Evolutionary conservation across 495 filamentous ascomycete species (phyloP).

Genomic region (Aspergillus taichungensis): DNA sequence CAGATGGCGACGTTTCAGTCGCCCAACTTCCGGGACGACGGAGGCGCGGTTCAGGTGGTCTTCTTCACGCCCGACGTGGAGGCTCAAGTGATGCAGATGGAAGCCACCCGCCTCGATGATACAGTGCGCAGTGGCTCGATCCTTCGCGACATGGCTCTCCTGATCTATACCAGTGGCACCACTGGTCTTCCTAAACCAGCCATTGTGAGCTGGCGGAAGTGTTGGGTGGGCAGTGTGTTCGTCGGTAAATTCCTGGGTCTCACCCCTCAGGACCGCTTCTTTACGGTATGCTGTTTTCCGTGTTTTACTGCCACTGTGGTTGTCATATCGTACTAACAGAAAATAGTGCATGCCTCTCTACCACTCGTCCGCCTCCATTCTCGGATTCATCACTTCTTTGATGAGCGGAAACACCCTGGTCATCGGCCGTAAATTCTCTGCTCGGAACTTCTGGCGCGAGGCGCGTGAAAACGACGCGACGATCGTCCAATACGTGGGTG

Average conservation of each 20-base stretch:
- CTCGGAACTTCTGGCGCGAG: slow-evolving; percentile 73
- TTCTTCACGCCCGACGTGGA: slow-evolving; percentile 57
- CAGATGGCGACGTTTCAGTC: slow-evolving; percentile 37
- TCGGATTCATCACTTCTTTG: slow-evolving; percentile 57
- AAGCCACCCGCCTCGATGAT: slow-evolving; percentile 56
- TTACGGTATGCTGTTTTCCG: slow-evolving; percentile 51
- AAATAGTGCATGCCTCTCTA: slow-evolving; percentile 85
- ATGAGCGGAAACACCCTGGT: slow-evolving; percentile 55
- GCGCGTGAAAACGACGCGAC: slow-evolving; percentile 65
- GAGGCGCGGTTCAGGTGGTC: slow-evolving; percentile 49
- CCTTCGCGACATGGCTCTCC: slow-evolving; percentile 52
- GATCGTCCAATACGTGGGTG: slow-evolving; percentile 89
- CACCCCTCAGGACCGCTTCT: slow-evolving; percentile 57
- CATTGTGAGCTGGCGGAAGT: slow-evolving; percentile 72
- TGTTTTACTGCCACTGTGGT: too few relatives aligned
- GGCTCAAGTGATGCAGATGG: slow-evolving; percentile 45
- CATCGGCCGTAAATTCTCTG: slow-evolving; percentile 75
- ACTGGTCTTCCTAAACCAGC: slow-evolving; percentile 90
- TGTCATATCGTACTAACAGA: not conserved
- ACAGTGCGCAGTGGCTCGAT: slow-evolving; percentile 42
- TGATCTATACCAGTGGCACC: slow-evolving; percentile 85
- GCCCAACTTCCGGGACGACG: slow-evolving; percentile 34
- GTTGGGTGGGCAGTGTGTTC: slow-evolving; percentile 43
- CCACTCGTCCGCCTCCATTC: slow-evolving; percentile 70
- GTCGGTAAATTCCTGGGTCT: slow-evolving; percentile 48